Evolutionary conservation across 31 red algal genomes (phyloP), one percentile per base, ranked within the genome.

Genomic region (Endocladia muricata): DNA sequence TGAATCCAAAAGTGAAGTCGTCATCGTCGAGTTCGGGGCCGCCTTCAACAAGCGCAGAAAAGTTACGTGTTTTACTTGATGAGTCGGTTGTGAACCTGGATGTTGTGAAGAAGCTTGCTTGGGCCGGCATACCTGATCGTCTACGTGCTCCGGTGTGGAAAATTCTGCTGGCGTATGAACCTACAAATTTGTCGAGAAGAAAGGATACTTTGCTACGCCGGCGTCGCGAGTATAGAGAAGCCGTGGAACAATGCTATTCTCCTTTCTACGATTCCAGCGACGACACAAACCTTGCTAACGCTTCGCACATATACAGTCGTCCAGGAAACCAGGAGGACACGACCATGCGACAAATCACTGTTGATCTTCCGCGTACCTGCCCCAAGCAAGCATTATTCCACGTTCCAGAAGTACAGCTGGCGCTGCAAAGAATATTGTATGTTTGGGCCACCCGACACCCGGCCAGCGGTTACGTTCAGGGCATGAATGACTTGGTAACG

Each of bases 361-460:
- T 99, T 7, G 97, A 99, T 79, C 72, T 99, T 19, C 97, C 97
- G 1, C 79, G 97, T 26, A 96, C 91, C 37, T 89, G 83, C 56
- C 90, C 97, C 21, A 93, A 78, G 44, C 83, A 83, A 17, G 26
- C 77, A 35, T 61, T 99, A 15, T 99, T 99, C 74, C 92, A 91
- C 33, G 54, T 92, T 51, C 73, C 58, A 44, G 75, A 84, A 39
- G 72, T 99, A 5, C 93, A 82, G 11, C 79, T 68, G 40, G 60
- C 85, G 3, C 62, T 99, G 65, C 56, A 93, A 78, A 74, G 97
- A 29, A 73, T 99, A 28, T 73, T 99, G 6, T 95, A 94, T 54
- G 79, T 99, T 6, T 99, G 97, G 97, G 88, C 97, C 43, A 79
- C 91, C 35, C 77, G 93, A 65, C 93, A 99, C 75, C 97, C 97